Base-by-base conservation (phyloP, 1,284 basidiomycete species). In the Moesziomyces parantarcticus region DNA sequence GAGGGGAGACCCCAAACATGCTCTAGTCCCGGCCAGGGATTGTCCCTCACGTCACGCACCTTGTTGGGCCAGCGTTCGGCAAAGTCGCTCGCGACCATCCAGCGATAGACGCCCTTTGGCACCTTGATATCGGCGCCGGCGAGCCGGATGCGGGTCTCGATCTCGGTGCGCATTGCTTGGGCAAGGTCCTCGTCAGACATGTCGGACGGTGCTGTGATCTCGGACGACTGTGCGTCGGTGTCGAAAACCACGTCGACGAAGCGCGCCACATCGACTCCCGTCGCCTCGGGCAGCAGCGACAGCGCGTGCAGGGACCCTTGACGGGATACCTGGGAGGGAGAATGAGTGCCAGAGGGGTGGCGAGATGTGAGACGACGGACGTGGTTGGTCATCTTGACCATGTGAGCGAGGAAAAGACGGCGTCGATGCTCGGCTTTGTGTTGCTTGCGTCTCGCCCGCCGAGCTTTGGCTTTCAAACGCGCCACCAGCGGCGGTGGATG, bases 81-180 rank as follows among this genome's bases (percentile, higher is more conserved):
- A 49, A 68, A 68, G 29, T 68, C 65, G 40, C 43, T 39, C 9
- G 59, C 65, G 1, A 68, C 65, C 65, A 68, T 68, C 65, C 65
- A 68, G n/a, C 59, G 59, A 47, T 45, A 68, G 13, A 68, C 56
- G 3, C 59, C 65, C 40, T 52, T 51, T 2, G 65, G 59, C 43
- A 68, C 56, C 21, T 52, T n/a, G 8, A 55, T 52, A 11, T 62
- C 59, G 8, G 59, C 55, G 7, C 65, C 65, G 7, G 25, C 44
- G 8, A 62, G 40, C 29, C 36, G 44, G 41, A 53, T 54, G 34
- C 65, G 50, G 8, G 25, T 49, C 21, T 62, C 55, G 44, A 68
- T 68, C 45, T 68, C 59, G 1, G 18, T 41, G 21, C 25, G 42
- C 4, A 59, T 68, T 3, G 56, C 58, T 16, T 43, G 32, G 10